Evolutionary conservation across 495 filamentous ascomycete species (phyloP), one percentile per base, ranked within the genome.

Genomic region (Xylaria venustula): DNA sequence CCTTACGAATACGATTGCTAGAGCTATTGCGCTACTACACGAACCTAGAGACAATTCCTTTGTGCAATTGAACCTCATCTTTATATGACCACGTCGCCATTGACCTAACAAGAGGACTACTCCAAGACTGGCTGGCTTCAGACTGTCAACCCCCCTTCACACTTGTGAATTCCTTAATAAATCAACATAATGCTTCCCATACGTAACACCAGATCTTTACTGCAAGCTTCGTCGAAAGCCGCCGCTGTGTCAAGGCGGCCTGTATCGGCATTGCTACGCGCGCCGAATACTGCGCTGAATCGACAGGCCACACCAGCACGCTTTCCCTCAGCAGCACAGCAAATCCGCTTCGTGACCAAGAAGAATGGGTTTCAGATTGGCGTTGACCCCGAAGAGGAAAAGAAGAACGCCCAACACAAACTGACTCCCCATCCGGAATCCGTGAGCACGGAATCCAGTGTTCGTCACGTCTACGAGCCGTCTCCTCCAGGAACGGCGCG

Each of bases 391-490:
- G 75, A 85, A 58, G 67, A 65, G 37, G 87, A 90, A 62, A 73
- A 80, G 49, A 71, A 77, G 63, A 30, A 81, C 6, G 73, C 71
- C 20, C 61, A 83, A 23, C 59, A 81, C 60, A 83, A 83, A 56
- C 63, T 91, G 4, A 66, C 82, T 56, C 56, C 79, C 3, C 66
- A 82, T 50, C 88, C 89, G 1, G 82, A 85, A 19, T 68, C 76
- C 6, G 87, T 91, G 9, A 79, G 84, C 1, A 71, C 70, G n/a
- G 75, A 67, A 3, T 90, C 88, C 0, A 80, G 71, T 11, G 75
- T 85, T 23, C 84, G 83, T 51, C 78, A 79, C 48, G 68, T 88
- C 3, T 76, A 88, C 15, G 77, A 83, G 36, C 72, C 64, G 26
- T 63, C 61, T 15, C 68, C 64, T 30, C 64, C 63, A 28, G 68